phyloP scores from a whole-genome alignment of 2,329 filamentous ascomycete species.

The Pleurostoma richardsiae region DNA sequence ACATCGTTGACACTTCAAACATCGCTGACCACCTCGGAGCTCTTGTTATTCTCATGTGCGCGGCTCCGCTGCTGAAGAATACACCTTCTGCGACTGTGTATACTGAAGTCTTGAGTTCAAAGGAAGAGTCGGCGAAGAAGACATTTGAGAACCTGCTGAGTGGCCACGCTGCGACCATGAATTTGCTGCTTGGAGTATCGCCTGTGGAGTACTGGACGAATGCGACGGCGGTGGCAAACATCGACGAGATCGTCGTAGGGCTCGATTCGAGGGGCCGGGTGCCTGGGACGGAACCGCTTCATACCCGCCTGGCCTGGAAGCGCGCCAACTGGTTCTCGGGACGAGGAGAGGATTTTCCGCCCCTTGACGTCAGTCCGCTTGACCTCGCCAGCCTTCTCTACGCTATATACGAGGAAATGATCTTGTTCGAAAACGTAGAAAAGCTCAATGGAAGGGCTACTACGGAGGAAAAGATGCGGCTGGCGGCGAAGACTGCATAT shows the following conservation, averaged over 20 bases:
- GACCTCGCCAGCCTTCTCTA: conserved; percentile 33
- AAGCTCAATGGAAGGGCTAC: background rate
- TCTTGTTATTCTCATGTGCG: conserved; percentile 39
- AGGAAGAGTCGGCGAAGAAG: conserved; percentile 13
- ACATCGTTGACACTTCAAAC: conserved; percentile 51
- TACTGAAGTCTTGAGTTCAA: conserved; percentile 34
- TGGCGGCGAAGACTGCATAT: conserved; percentile 11
- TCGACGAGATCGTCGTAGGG: conserved; percentile 30
- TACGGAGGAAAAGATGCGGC: conserved; percentile 3
- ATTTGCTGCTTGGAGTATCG: conserved; percentile 43
- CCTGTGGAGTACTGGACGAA: conserved; percentile 48
- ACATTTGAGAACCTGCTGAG: conserved; percentile 36
- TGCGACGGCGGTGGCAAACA: conserved; percentile 30
- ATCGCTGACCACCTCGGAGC: conserved; percentile 36
- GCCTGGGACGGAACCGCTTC: conserved; percentile 3
- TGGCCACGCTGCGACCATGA: conserved; percentile 39
- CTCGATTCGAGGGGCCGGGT: background rate
- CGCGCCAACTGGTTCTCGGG: conserved; percentile 1
- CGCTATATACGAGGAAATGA: conserved; percentile 38
- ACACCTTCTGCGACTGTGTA: conserved; percentile 39
- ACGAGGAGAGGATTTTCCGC: background rate
- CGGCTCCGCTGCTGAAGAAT: conserved; percentile 39
- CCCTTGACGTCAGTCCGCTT: conserved; percentile 23
- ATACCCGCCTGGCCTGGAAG: conserved; percentile 23
- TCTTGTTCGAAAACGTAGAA: conserved; percentile 28